Percentiles rank a stretch among this genome's conserved stretches.
Evolutionary conservation across 257 asterid genomes (phyloP).

Genomic region (Salvia hispanica): DNA sequence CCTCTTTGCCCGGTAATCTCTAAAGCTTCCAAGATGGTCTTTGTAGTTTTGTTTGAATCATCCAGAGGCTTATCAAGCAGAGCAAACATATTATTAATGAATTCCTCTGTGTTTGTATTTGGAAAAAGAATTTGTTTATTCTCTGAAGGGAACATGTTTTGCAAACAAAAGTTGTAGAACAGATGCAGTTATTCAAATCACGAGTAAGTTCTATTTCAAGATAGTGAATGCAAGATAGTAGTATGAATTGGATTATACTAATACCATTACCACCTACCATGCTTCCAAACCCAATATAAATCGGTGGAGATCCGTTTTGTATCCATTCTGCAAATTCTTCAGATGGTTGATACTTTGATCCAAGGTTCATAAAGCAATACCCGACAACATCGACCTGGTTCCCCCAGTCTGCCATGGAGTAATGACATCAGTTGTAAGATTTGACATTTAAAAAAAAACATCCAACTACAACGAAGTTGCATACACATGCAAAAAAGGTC

Average conservation of each 20-base stretch:
- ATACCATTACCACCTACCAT: slow-evolving; percentile 59
- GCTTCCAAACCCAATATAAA: slow-evolving; percentile 98
- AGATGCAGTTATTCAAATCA: neutral
- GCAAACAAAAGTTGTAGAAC: neutral
- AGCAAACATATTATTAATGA: slow-evolving; percentile 21
- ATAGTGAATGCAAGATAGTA: slow-evolving; percentile 18
- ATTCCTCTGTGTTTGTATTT: neutral
- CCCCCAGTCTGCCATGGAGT: slow-evolving; percentile 83
- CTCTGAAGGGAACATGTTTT: neutral
- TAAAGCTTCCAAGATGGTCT: slow-evolving; percentile 78
- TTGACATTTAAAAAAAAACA: slow-evolving; percentile 2
- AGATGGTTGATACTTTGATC: slow-evolving; percentile 70
- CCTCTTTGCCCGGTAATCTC: slow-evolving; percentile 90
- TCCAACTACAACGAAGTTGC: neutral
- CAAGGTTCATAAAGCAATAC: slow-evolving; percentile 80
- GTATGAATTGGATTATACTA: neutral
- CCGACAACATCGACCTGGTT: slow-evolving; percentile 93
- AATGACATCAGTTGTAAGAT: slow-evolving; percentile 23
- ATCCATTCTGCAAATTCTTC: slow-evolving; percentile 79
- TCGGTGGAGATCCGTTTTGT: slow-evolving; percentile 72
- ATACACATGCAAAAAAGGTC: neutral
- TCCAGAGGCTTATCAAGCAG: slow-evolving; percentile 77
- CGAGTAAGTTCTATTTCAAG: neutral
- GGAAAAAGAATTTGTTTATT: neutral
- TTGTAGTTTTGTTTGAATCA: slow-evolving; percentile 73